A percentile compares a stretch with the other conserved stretches of the same genome.
These are phyloP conservation scores for Rhizoclosmatium globosum DNA, from an alignment of 192 early-diverging fungal genomes.

Conservation along the genomic window DNA sequence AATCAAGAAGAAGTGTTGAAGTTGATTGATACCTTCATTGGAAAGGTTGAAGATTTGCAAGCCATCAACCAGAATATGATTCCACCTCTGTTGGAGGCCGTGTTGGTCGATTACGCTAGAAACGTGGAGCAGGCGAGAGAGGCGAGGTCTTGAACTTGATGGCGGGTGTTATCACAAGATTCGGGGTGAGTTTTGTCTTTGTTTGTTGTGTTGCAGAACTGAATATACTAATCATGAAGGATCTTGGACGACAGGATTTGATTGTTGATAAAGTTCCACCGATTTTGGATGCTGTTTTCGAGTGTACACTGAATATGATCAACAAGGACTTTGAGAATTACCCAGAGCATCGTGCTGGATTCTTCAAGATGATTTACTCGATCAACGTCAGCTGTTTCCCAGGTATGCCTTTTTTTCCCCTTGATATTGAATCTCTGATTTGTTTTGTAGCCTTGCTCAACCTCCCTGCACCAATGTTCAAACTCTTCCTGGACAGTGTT, in stretches of 20 bases:
- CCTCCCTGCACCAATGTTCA: slow-evolving; percentile 86
- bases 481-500: slow-evolving; percentile 92
- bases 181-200: slow-evolving; percentile 67
- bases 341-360: slow-evolving; percentile 95
- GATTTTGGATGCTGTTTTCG: slow-evolving; percentile 94
- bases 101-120: slow-evolving; percentile 87
- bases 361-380: slow-evolving; percentile 91
- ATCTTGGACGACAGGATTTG: slow-evolving; percentile 56
- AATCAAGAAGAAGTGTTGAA: slow-evolving; percentile 95
- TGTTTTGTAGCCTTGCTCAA: slow-evolving; percentile 73
- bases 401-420: slow-evolving; percentile 52
- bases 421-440: slow-evolving; percentile 8
- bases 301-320: slow-evolving; percentile 98
- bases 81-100: slow-evolving; percentile 88
- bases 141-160: slow-evolving; percentile 95
- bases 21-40: slow-evolving; percentile 93
- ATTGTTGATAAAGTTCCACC: slow-evolving; percentile 85
- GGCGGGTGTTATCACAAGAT: slow-evolving; percentile 82
- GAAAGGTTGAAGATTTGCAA: slow-evolving; percentile 84
- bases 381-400: slow-evolving; percentile 94
- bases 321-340: slow-evolving; percentile 98
- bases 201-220: background rate
- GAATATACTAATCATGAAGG: background rate
- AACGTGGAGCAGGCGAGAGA: slow-evolving; percentile 91
- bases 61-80: slow-evolving; percentile 86